A percentile compares a stretch with the other conserved stretches of the same genome.
These are phyloP conservation scores for Ceratobasidium sp. DNA, from an alignment of 1,284 basidiomycete genomes.

Conservation along the genomic window DNA sequence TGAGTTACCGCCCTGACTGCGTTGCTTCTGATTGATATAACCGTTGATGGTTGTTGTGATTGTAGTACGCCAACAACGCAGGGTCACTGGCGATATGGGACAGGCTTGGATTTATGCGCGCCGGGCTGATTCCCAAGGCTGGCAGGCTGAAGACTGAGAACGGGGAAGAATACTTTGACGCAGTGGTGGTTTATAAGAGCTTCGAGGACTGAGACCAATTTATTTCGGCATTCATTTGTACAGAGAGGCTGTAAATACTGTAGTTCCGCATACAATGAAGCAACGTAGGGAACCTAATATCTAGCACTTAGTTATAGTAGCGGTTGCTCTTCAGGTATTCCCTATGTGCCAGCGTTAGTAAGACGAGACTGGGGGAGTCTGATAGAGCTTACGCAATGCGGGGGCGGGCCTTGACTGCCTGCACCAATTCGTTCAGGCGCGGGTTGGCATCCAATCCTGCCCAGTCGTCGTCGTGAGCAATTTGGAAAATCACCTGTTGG, in stretches of 20 bases:
- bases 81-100: slow-evolving; percentile 84
- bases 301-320: not conserved
- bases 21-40: slow-evolving; percentile 55
- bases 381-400: slow-evolving; percentile 4
- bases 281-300: too few relatives aligned
- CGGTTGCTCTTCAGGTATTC: slow-evolving; percentile 22
- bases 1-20: slow-evolving; percentile 66
- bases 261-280: too few relatives aligned
- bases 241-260: too few relatives aligned
- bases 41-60: too few relatives aligned
- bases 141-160: slow-evolving; percentile 77
- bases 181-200: slow-evolving; percentile 86
- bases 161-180: slow-evolving; percentile 90
- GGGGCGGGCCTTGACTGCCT: slow-evolving; percentile 14
- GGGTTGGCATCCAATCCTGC: slow-evolving; percentile 3
- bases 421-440: slow-evolving; percentile 14
- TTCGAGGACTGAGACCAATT: slow-evolving; percentile 61
- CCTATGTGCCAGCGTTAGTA: not conserved
- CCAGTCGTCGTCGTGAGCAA: slow-evolving; percentile 20
- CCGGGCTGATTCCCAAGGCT: slow-evolving; percentile 87
- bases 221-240: not conserved
- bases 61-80: slow-evolving; percentile 60
- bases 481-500: slow-evolving; percentile 9
- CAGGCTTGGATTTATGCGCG: slow-evolving; percentile 82
- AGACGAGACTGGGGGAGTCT: not conserved